Percentiles rank a stretch among this genome's conserved stretches.
phyloP scores from a whole-genome alignment of 352 stramenopile genomes.

The Globisporangium parvum region DNA sequence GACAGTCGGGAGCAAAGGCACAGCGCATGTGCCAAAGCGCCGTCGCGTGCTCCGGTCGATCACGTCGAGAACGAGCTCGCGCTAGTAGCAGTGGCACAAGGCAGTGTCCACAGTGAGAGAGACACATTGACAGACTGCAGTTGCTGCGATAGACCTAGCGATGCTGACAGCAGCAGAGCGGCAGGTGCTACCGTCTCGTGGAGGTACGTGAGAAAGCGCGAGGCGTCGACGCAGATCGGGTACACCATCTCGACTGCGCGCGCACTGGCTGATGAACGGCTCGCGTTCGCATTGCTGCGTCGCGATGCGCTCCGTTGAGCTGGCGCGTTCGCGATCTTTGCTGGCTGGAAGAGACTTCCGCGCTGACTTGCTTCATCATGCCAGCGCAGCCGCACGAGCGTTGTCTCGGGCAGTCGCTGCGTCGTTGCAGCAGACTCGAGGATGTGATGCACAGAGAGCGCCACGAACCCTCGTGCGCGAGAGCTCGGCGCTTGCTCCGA shows the following conservation, averaged over 20 bases:
- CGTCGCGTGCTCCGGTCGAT: conserved; percentile 40
- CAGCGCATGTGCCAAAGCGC: conserved; percentile 27
- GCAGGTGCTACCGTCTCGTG: conserved; percentile 7
- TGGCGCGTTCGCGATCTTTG: conserved; percentile 7
- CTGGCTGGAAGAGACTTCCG: conserved; percentile 15
- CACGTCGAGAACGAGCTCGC: conserved; percentile 51
- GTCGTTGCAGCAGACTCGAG: conserved; percentile 10
- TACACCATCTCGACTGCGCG: conserved; percentile 15
- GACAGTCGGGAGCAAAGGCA: conserved; percentile 15
- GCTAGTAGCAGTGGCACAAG: neutral
- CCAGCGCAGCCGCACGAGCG: conserved; percentile 14
- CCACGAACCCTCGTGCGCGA: conserved; percentile 5
- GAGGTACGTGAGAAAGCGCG: conserved; percentile 14
- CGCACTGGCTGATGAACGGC: neutral
- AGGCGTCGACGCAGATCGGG: conserved; percentile 7
- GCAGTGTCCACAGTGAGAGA: too few relatives aligned
- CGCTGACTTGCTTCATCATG: neutral
- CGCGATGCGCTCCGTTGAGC: neutral
- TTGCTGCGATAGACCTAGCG: neutral
- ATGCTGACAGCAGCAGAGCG: too few relatives aligned
- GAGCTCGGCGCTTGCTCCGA: neutral
- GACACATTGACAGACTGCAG: neutral
- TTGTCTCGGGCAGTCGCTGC: conserved; percentile 5
- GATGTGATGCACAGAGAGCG: conserved; percentile 12
- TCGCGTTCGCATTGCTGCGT: conserved; percentile 2